phyloP scores from a whole-genome alignment of 2,329 filamentous ascomycete species.

The Arthrobotrys iridis region DNA sequence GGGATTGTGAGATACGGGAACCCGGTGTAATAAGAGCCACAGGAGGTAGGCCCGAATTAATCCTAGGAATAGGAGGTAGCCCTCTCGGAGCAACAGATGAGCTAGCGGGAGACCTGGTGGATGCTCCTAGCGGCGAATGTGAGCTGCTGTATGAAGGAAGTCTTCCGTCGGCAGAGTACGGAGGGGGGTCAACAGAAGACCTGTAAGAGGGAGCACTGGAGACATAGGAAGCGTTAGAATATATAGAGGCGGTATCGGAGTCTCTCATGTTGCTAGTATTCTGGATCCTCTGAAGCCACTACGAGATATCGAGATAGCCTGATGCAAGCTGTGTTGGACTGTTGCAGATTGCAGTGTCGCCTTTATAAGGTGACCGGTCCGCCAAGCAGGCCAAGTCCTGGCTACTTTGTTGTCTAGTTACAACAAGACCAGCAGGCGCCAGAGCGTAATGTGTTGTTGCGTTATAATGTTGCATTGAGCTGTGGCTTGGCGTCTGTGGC shows the following conservation, averaged over 20 bases:
- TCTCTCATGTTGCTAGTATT: constrained; percentile 22
- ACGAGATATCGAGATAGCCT: not conserved
- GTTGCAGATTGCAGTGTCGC: constrained; percentile 7
- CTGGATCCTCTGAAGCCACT: not conserved
- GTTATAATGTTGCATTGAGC: constrained; percentile 2
- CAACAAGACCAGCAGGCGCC: not conserved
- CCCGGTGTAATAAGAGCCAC: constrained; percentile 37
- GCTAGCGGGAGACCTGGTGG: not conserved
- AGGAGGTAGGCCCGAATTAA: constrained; percentile 21
- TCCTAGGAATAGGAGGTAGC: not conserved
- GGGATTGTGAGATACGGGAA: constrained; percentile 27
- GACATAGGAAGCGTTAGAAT: constrained; percentile 44
- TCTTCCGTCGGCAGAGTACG: constrained; percentile 37
- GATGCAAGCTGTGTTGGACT: constrained; percentile 12
- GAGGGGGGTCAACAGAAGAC: constrained; percentile 26
- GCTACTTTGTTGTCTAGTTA: not conserved
- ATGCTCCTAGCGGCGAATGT: constrained; percentile 8
- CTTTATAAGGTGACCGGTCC: not conserved
- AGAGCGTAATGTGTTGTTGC: constrained; percentile 14
- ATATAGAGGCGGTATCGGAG: constrained; percentile 48
- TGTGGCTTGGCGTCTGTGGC: constrained; percentile 49
- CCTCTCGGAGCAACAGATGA: not conserved
- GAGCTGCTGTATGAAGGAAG: constrained; percentile 26
- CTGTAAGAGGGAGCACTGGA: constrained; percentile 31
- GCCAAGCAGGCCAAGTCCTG: constrained; percentile 17